Base-by-base conservation (phyloP, 345 rosid species). In the Hirschfeldia incana region DNA sequence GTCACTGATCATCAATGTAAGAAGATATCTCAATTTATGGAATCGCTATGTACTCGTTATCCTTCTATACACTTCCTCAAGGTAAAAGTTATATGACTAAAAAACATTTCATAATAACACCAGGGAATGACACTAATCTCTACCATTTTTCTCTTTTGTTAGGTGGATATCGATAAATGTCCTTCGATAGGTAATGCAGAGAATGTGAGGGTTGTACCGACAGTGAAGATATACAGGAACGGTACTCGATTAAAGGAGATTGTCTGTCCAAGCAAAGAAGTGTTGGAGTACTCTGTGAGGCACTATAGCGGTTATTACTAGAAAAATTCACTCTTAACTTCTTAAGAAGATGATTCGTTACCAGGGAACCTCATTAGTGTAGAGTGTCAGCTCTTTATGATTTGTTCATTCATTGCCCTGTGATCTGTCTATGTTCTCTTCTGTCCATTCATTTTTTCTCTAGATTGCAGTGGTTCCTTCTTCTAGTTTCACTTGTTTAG, bases 41-140 rank as follows among this genome's bases (percentile, higher is more conserved):
- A 92, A 69, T 81, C 85, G 4, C 81, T 96, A 13, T 96, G 99
- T 74, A 72, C 85, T 29, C 94, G 93, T 59, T 90, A 92, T 76
- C 99, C 98, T 33, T 96, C 97, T 65, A 74, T 96, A 76, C 91
- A 87, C 83, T 96, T 96, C 84, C 86, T 96, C 67, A 90, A 87
- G 99, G 99, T 93, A 82, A 62, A 62, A 42, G 32, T 64, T 34
- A 59, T 74, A 72, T 13, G 17, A 72, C 67, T 71, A 15, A 44
- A 1, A 53, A 17, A 65, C 59, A 4, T 55, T 39, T 5, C 10
- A 30, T 58, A 30, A 7, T n/a, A 46, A 42, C 4, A 59, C 32
- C 12, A 7, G 55, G 2, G 34, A 74, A 2, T 28, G 70, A 37
- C 66, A 68, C 16, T 15, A 44, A 61, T 6, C 11, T 73, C 51